Conservation (phyloP, 2,329 filamentous ascomycete genomes). For the Fusarium tricinctum region DNA sequence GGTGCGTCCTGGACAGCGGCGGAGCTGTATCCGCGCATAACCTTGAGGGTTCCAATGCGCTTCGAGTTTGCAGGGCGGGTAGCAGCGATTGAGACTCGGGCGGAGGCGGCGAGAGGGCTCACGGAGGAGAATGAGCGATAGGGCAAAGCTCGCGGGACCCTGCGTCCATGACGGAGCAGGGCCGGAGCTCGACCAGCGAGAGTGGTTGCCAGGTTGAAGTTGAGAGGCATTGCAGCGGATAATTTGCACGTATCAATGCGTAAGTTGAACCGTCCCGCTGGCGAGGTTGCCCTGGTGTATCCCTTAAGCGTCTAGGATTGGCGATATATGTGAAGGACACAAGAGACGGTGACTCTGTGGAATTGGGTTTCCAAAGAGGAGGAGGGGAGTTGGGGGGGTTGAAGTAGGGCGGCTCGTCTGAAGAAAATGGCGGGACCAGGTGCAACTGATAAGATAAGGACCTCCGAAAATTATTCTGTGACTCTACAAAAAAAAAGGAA, state of each 20-base stretch:
- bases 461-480: conserved; percentile 49
- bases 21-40: conserved; percentile 59
- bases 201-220: conserved; percentile 57
- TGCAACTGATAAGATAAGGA: conserved; percentile 49
- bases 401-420: conserved; percentile 29
- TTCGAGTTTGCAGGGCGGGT: conserved; percentile 56
- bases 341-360: conserved; percentile 49
- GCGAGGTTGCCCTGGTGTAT: conserved; percentile 52
- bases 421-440: conserved; percentile 44
- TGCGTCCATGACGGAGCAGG: conserved; percentile 68
- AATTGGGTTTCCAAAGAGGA: conserved; percentile 34
- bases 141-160: conserved; percentile 61
- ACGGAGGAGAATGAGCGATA: conserved; percentile 61
- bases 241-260: conserved; percentile 55
- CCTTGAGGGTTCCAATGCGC: conserved; percentile 63
- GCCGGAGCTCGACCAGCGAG: conserved; percentile 71
- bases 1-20: conserved; percentile 76
- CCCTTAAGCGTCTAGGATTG: conserved; percentile 50
- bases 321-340: conserved; percentile 40
- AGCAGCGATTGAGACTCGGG: conserved; percentile 46
- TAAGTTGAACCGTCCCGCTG: conserved; percentile 54
- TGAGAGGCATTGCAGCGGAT: conserved; percentile 56
- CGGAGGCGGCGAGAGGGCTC: conserved; percentile 49
- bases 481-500: conserved; percentile 25
- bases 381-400: conserved; percentile 28